Percentiles rank a stretch among this genome's conserved stretches.
Evolutionary conservation across 192 early-diverging fungal species (phyloP).

Genomic region (Fimicolochytrium jonesii): DNA sequence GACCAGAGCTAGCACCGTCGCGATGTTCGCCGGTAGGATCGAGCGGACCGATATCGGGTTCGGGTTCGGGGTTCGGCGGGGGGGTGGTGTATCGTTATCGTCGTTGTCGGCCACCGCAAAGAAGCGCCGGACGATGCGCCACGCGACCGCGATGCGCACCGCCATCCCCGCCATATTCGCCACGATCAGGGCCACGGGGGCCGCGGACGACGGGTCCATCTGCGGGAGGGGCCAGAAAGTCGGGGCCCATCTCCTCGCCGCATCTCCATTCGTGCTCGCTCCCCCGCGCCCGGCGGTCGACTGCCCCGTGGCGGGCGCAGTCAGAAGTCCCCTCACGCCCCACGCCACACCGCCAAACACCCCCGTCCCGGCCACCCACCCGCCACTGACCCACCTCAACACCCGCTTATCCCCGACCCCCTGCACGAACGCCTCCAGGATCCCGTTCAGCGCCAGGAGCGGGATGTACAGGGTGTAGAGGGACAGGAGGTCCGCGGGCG

Average conservation of each 20-base stretch:
- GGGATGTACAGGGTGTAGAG: constrained; percentile 90
- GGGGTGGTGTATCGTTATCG: not conserved
- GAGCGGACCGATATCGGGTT: not conserved
- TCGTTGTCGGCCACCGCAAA: constrained; percentile 28
- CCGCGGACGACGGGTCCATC: constrained; percentile 35
- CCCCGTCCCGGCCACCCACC: constrained; percentile 72
- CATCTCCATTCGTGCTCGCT: too few species aligned
- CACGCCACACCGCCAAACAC: constrained; percentile 62
- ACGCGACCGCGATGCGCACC: constrained; percentile 70
- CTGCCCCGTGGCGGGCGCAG: too few species aligned
- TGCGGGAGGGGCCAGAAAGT: too few species aligned
- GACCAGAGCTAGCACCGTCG: constrained; percentile 10
- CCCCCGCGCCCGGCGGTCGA: too few species aligned
- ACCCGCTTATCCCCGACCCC: constrained; percentile 68
- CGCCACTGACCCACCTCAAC: constrained; percentile 58
- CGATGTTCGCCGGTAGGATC: too few species aligned
- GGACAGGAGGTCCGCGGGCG: constrained; percentile 50
- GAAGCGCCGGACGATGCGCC: constrained; percentile 57
- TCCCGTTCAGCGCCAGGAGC: constrained; percentile 90
- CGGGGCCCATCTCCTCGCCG: too few species aligned
- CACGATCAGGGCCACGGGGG: constrained; percentile 73
- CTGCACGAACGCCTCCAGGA: constrained; percentile 91
- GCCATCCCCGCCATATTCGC: constrained; percentile 84
- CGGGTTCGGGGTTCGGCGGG: not conserved
- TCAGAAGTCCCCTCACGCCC: constrained; percentile 52